Conservation (phyloP, 768 basidiomycete species). For the Nevesoporus exiguus region DNA sequence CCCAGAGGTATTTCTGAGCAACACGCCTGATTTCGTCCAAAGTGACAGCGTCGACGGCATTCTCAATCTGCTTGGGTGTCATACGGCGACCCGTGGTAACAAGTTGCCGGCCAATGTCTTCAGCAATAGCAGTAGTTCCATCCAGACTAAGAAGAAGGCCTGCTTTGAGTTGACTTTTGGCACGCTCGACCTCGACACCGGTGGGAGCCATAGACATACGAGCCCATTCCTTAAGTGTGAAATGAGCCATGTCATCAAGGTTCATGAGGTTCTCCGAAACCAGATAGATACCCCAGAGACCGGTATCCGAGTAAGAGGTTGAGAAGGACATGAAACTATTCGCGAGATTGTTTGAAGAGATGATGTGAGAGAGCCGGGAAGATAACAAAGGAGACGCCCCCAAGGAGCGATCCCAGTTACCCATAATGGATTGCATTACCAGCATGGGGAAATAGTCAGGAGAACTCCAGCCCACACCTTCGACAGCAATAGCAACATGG, state of each 20-base stretch:
- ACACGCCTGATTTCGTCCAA: slow-evolving; percentile 89
- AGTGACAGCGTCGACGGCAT: slow-evolving; percentile 85
- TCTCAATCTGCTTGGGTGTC: slow-evolving; percentile 92
- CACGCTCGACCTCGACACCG: slow-evolving; percentile 87
- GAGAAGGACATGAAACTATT: slow-evolving; percentile 99
- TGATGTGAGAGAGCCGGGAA: slow-evolving; percentile 86
- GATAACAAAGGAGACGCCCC: slow-evolving; percentile 88
- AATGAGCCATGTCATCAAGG: slow-evolving; percentile 91
- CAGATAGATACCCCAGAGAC: slow-evolving; percentile 98
- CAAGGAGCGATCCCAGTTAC: slow-evolving; percentile 98
- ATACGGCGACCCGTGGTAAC: slow-evolving; percentile 89
- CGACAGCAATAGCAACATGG: slow-evolving; percentile 94
- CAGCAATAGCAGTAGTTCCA: slow-evolving; percentile 94
- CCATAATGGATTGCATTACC: slow-evolving; percentile 95
- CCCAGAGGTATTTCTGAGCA: slow-evolving; percentile 96
- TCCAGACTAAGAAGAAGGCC: slow-evolving; percentile 86
- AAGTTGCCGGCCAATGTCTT: slow-evolving; percentile 97
- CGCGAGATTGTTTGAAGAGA: slow-evolving; percentile 92
- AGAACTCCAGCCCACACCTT: slow-evolving; percentile 96
- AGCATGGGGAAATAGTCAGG: slow-evolving; percentile 99
- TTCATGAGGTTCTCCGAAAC: slow-evolving; percentile 93
- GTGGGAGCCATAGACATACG: slow-evolving; percentile 89
- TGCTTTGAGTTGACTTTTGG: slow-evolving; percentile 98
- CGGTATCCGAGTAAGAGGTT: slow-evolving; percentile 97
- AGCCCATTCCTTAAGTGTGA: slow-evolving; percentile 93